Conservation (phyloP, 2,329 filamentous ascomycete species). For the Clonostachys byssicola region DNA sequence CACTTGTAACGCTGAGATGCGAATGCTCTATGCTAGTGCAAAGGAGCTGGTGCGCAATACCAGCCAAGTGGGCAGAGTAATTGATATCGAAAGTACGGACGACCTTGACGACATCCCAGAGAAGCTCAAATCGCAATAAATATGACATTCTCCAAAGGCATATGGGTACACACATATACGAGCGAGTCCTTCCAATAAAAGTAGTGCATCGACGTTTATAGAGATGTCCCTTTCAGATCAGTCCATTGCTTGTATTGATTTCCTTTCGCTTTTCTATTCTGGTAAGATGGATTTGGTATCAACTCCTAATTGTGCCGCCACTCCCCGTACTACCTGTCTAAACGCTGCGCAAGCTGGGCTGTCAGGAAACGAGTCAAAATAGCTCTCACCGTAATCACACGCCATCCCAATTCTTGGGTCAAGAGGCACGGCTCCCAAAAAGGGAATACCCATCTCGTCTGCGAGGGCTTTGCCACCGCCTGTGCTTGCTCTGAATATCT, state of each 20-base stretch:
- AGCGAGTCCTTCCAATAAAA: too few relatives aligned
- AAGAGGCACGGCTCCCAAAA: constrained; percentile 83
- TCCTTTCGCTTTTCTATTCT: constrained; percentile 13
- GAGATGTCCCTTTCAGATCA: too few relatives aligned
- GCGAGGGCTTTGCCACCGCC: constrained; percentile 80
- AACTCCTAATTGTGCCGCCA: constrained; percentile 63
- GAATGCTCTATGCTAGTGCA: constrained; percentile 93
- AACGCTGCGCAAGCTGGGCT: constrained; percentile 86
- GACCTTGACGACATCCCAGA: constrained; percentile 79
- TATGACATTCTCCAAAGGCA: too few relatives aligned
- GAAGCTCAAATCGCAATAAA: constrained; percentile 33
- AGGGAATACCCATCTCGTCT: constrained; percentile 82
- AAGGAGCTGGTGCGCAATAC: constrained; percentile 95
- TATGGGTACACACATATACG: too few relatives aligned
- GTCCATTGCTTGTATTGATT: neutral
- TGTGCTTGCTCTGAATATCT: constrained; percentile 90
- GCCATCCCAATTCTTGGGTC: constrained; percentile 95
- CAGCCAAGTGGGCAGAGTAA: constrained; percentile 80
- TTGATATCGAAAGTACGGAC: constrained; percentile 78
- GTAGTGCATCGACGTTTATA: too few relatives aligned
- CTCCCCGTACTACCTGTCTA: constrained; percentile 70
- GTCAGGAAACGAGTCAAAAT: constrained; percentile 89
- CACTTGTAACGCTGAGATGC: constrained; percentile 80
- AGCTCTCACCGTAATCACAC: constrained; percentile 96
- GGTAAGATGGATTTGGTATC: constrained; percentile 49